Evolutionary conservation across 345 rosid genomes (phyloP), one percentile per base, ranked within the genome.

Genomic region (Populus simonii): DNA sequence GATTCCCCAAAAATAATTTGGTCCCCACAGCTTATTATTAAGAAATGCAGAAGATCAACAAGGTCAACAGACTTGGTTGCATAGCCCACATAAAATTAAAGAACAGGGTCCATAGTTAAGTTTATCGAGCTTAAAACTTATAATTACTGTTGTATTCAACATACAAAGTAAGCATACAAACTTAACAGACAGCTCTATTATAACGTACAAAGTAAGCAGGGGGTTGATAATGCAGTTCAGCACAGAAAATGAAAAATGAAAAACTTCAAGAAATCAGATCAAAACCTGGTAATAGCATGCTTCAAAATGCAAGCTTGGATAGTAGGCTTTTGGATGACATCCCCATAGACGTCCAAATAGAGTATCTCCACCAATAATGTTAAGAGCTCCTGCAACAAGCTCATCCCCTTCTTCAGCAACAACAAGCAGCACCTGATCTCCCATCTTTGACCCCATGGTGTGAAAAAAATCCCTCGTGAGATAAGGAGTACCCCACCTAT

Each of bases 241-340:
- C 36, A 41, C 23, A 17, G 8, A 63, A 12, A 47, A 22, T 15
- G 27, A 45, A 65, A 62, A 51, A 6, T 7, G 16, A 61, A 36
- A 12, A 10, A 43, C 2, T 7, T 35, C 39, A 61, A 17, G 45
- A 27, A 41, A 77, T 59, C 22, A 43, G 66, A 75, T 72, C 39
- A 59, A 70, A 79, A 95, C 99, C 97, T 95, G 99, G 89, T 95
- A 95, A 85, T 95, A 93, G 80, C 99, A 95, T 6, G 98, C 97
- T 87, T 95, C 99, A 78, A 95, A 95, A 80, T 95, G 98, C 83
- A 95, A 88, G 83, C 91, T 81, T 35, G 99, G 98, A 80, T 91
- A 95, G 78, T 95, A 91, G 53, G 88, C 91, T 51, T 75, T 84
- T 1, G 94, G 94, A 77, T 89, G 87, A 74, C 97, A 93, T 75